Evolutionary conservation across 768 basidiomycete species (phyloP).

Genomic region (Chiua virens): DNA sequence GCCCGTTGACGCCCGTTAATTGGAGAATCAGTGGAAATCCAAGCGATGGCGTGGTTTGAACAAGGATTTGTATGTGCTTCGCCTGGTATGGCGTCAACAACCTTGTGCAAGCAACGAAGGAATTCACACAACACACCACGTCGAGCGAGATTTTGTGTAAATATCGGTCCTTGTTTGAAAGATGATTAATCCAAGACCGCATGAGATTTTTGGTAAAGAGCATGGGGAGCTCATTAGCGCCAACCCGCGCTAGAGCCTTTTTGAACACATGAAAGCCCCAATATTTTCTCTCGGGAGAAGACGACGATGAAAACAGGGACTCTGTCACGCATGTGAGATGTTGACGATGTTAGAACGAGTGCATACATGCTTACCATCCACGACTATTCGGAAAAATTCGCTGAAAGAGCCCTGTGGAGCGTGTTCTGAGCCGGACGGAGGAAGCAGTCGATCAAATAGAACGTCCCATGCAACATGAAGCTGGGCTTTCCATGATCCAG

Average conservation of each 20-base stretch:
- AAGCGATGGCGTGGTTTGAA: slow-evolving; percentile 71
- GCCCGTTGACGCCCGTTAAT: slow-evolving; percentile 80
- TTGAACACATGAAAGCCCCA: slow-evolving; percentile 96
- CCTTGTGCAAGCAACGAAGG: not conserved
- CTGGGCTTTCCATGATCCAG: slow-evolving; percentile 81
- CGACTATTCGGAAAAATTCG: slow-evolving; percentile 88
- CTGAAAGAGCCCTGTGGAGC: slow-evolving; percentile 63
- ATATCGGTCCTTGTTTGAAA: slow-evolving; percentile 84
- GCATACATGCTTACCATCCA: slow-evolving; percentile 69
- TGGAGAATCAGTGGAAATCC: slow-evolving; percentile 86
- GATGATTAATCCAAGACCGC: slow-evolving; percentile 95
- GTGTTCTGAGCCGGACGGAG: slow-evolving; percentile 38
- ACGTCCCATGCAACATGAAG: slow-evolving; percentile 91
- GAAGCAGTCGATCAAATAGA: slow-evolving; percentile 74
- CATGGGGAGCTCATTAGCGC: slow-evolving; percentile 69
- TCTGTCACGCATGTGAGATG: slow-evolving; percentile 46
- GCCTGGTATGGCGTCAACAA: slow-evolving; percentile 45
- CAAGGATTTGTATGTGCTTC: slow-evolving; percentile 70
- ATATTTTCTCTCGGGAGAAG: slow-evolving; percentile 86
- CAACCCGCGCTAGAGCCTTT: slow-evolving; percentile 69
- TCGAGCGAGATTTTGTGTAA: slow-evolving; percentile 86
- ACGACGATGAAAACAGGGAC: slow-evolving; percentile 78
- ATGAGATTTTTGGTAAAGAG: slow-evolving; percentile 95
- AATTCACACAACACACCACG: slow-evolving; percentile 51
- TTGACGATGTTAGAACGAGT: not conserved